Base-by-base conservation (phyloP, 768 basidiomycete species). In the Suillus hirtellus region DNA sequence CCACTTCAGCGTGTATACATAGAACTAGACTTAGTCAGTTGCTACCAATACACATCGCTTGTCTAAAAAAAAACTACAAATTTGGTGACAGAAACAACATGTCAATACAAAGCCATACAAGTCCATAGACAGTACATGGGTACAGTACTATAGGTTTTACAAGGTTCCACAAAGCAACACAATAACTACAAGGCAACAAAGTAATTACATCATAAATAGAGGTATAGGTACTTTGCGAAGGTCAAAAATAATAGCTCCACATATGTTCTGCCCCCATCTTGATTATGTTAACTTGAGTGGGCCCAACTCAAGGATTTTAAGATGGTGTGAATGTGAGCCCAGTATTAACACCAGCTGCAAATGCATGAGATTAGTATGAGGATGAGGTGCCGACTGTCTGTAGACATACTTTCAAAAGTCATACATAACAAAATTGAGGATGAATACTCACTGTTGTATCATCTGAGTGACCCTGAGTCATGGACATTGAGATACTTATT, bases 141-240 rank as follows among this genome's bases (percentile, higher is more conserved):
- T 49, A 49, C 47, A 49, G 47, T 49, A 24, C 47, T n/a, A 49
- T 21, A 49, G 47, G 21, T 49, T 24, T 49, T 3, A 46, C 46
- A 47, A 49, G 21, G 47, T 21, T 49, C 24, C 47, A 49, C 47
- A 49, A 3, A 49, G 47, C 1, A 6, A 49, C 1, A 49, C 47
- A 49, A 49, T 2, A 49, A 49, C 47, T 24, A 49, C 47, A 49
- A 49, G 47, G 47, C 21, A 24, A 49, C 47, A 24, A 49, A 49
- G 24, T 49, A 49, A 49, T 49, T 49, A 49, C 47, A 49, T 21
- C 47, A 49, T 24, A 24, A 49, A 49, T 49, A 49, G 47, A 49
- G 1, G 14, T 49, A 49, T 49, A 49, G 24, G 24, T n/a, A 15
- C 47, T 49, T 1, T 49, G 1, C 6, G 5, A 49, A 49, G 47